These are phyloP conservation scores for Arbutus unedo DNA, from an alignment of 148 eudicot species.

Conservation along the genomic window DNA sequence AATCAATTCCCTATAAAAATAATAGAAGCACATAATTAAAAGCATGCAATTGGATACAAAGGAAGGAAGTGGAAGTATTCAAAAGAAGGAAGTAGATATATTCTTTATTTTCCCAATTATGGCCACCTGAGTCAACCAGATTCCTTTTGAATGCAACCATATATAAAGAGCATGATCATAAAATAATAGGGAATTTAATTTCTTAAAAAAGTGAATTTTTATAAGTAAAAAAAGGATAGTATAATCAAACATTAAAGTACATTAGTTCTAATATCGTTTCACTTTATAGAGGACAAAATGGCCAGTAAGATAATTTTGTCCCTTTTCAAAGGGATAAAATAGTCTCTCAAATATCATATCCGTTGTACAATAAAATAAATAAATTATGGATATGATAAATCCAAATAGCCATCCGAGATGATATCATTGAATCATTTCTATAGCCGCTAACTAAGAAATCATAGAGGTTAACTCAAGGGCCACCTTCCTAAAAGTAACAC, in stretches of 20 bases:
- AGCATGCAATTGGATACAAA: neutral
- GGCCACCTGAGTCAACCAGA: slow-evolving; percentile 2
- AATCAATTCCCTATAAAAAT: neutral
- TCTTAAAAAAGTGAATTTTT: neutral
- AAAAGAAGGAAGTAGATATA: neutral
- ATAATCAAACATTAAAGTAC: neutral
- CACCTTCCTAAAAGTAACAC: too few relatives aligned
- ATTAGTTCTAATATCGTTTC: too few relatives aligned
- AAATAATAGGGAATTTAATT: neutral
- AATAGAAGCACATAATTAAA: neutral
- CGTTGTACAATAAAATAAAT: too few relatives aligned
- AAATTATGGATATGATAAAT: too few relatives aligned
- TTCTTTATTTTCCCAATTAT: neutral
- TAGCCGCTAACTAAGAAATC: too few relatives aligned
- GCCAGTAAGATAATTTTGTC: too few relatives aligned
- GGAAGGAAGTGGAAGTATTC: neutral
- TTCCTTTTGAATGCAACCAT: neutral
- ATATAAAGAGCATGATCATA: neutral
- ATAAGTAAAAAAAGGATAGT: neutral
- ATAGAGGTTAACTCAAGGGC: too few relatives aligned
- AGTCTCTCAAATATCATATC: too few relatives aligned
- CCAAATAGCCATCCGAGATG: too few relatives aligned
- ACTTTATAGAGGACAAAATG: too few relatives aligned
- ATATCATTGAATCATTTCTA: too few relatives aligned
- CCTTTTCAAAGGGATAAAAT: too few relatives aligned